These are phyloP conservation scores for Irineochytrium annulatum DNA, from an alignment of 192 early-diverging fungal species.

Conservation along the genomic window DNA sequence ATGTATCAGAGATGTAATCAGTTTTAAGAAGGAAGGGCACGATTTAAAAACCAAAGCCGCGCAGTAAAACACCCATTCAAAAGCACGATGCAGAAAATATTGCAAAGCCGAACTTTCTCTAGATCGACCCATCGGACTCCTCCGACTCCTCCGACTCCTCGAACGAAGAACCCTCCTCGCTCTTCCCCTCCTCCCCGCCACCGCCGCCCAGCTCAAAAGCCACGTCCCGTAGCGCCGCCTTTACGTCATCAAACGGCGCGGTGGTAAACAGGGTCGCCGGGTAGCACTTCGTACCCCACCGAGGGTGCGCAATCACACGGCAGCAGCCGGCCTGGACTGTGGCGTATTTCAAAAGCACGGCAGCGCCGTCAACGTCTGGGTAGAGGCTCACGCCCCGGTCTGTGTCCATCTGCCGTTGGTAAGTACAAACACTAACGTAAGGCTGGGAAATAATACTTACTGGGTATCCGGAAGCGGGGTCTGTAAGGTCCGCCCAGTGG, in stretches of 20 bases:
- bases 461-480: conserved; percentile 84
- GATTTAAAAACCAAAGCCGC: too few relatives aligned
- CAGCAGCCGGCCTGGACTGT: conserved; percentile 80
- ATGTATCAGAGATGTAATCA: too few relatives aligned
- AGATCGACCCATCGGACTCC: too few relatives aligned
- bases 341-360: conserved; percentile 69
- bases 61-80: too few relatives aligned
- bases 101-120: too few relatives aligned
- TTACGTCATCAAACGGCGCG: conserved; percentile 63
- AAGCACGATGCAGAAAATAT: too few relatives aligned
- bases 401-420: conserved; percentile 45
- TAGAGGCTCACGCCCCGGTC: conserved; percentile 71
- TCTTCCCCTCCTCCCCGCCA: too few relatives aligned
- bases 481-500: conserved; percentile 87
- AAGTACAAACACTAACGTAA: neutral
- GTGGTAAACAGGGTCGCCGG: conserved; percentile 83
- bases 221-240: too few relatives aligned
- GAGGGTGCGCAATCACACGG: conserved; percentile 77
- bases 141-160: too few relatives aligned
- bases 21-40: too few relatives aligned
- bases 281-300: conserved; percentile 87
- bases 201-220: too few relatives aligned
- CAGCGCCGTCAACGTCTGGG: conserved; percentile 84
- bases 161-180: too few relatives aligned
- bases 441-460: conserved; percentile 37